Base-by-base conservation (phyloP, 2,329 filamentous ascomycete species). In the Ophiosphaerella narmari region DNA sequence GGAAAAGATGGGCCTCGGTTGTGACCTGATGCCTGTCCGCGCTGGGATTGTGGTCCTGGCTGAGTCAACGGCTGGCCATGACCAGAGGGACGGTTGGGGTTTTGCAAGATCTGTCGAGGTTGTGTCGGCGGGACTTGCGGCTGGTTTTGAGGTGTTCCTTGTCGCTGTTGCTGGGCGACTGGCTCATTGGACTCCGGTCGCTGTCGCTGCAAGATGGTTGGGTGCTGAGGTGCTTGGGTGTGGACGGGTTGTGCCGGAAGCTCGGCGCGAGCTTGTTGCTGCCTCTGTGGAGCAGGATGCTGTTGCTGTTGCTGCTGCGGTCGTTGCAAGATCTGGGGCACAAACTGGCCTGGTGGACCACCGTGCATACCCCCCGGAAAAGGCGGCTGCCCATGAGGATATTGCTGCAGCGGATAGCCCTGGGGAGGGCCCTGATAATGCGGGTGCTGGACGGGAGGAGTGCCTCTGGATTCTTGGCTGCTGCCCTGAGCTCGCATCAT, bases 21-120 rank as follows among this genome's bases (percentile, higher is more conserved):
- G 63, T 75, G 73, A 12, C 50, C 57, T 41, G 67, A 67, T 31
- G 64, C 67, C 26, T 70, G 69, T 23, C 70, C 67, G 41, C 72
- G 67, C 37, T 69, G 65, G n/a, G 46, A 59, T 31, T 60, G 48
- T 21, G 55, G 57, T n/a, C 53, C 60, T 29, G 61, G 39, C 39
- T 70, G 72, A 23, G 58, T 57, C 36, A 76, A 58, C 35, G 71
- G 73, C 60, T 75, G 73, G 26, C 73, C 73, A n/a, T 73, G 74
- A 50, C 74, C 69, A 60, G 76, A 65, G 42, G 84, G 75, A 8
- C 89, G 82, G 63, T 88, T 90, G 9, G 88, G 88, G 67, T 91
- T 93, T 70, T 93, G 90, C 43, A 93, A 73, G 46, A 91, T 90
- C 65, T 94, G 89, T 6, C 86, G 84, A 4, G 89, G 88, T 56